Percentiles rank a stretch among this genome's conserved stretches.
phyloP scores from a whole-genome alignment of 208 protist species.

The Trypanosoma cruzi region DNA sequence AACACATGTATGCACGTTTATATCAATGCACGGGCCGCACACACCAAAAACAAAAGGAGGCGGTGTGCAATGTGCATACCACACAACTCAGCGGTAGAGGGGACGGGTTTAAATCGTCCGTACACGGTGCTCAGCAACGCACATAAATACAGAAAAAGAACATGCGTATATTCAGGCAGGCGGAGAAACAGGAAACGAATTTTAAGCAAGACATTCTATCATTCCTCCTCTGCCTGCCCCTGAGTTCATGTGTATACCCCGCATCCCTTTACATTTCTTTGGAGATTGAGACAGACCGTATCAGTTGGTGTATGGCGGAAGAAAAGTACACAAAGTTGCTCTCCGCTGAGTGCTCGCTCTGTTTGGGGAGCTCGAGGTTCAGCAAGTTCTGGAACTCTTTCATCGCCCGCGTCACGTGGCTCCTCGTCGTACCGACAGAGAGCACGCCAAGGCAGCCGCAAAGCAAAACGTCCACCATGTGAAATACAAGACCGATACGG shows the following conservation, averaged over 20 bases:
- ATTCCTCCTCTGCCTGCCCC: not conserved
- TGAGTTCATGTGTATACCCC: not conserved
- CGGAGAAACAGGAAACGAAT: too few species aligned
- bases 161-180: too few species aligned
- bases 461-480: conserved; percentile 83
- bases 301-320: conserved; percentile 74
- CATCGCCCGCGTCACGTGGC: conserved; percentile 41
- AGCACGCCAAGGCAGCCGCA: conserved; percentile 85
- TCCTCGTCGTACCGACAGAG: conserved; percentile 49
- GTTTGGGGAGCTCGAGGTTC: conserved; percentile 84
- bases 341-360: conserved; percentile 82
- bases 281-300: conserved; percentile 29
- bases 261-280: conserved; percentile 18
- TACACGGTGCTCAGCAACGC: not conserved
- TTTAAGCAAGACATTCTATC: too few species aligned
- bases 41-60: conserved; percentile 5
- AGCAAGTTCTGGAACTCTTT: conserved; percentile 81
- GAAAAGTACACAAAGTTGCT: conserved; percentile 92
- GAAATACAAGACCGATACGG: conserved; percentile 76
- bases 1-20: too few species aligned
- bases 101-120: not conserved
- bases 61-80: not conserved
- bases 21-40: too few species aligned
- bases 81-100: not conserved
- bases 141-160: not conserved